Evolutionary conservation across 75 land plant genomes (phyloP), one percentile per base, ranked within the genome.

Genomic region (Pinus tabuliformis): DNA sequence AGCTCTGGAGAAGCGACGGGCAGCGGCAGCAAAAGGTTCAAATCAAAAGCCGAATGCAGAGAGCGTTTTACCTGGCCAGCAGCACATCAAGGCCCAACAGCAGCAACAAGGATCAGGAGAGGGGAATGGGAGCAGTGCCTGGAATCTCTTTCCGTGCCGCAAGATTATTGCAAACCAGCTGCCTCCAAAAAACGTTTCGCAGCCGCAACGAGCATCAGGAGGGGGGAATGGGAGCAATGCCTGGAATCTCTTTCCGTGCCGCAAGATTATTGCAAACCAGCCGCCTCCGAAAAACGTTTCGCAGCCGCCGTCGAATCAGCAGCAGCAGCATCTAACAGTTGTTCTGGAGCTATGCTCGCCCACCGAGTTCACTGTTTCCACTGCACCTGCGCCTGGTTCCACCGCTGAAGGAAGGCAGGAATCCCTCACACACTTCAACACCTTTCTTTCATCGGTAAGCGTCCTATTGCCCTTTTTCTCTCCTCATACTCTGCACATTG

Each of bases 1-100:
- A 26, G 99, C 99, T 30, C 73, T 94, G 11, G 88, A 84, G 21
- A 88, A 88, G 83, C 86, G 90, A 59, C 80, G 83, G 49, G 83
- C 83, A 1, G 36, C 78, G 58, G 16, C 65, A 28, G 42, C 75
- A 21, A 60, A 59, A 45, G 16, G 30, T 17, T 49, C 54, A 49
- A 49, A 49, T 9, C 54, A 49, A 49, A 49, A 49, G 9, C 54
- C 12, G 54, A 49, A 21, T 57, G 3, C 28, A 20, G 33, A 56
- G 36, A 22, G 59, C 30, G 3, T 39, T 7, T 68, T 68, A 17
- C 71, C 71, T 68, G 49, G 74, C 20, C 45, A 9, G 30, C 37
- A 30, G 24, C 30, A 57, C 24, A 12, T 5, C 14, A 18, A 26
- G 33, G 33, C 1, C n/a, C 33, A 42, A 49, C n/a, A 24, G 15